These are phyloP conservation scores for Pseudogymnoascus sp. DNA, from an alignment of 2,329 filamentous ascomycete species.

Conservation along the genomic window DNA sequence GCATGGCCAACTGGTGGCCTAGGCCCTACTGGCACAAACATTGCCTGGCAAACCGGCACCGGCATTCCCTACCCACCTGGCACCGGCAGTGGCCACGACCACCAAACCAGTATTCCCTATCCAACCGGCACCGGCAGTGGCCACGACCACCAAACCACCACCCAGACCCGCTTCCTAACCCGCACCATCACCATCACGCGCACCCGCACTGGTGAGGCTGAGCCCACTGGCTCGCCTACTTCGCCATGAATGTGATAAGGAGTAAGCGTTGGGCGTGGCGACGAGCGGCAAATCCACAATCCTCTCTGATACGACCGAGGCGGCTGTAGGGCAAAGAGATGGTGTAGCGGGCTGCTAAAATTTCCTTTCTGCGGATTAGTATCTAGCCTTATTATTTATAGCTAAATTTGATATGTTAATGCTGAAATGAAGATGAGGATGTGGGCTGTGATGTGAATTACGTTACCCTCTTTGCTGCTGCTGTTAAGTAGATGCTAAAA, in stretches of 20 bases:
- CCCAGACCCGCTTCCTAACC: too few relatives aligned
- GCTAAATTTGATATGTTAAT: background rate
- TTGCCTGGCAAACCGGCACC: too few relatives aligned
- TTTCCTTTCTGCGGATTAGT: background rate
- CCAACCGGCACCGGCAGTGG: background rate
- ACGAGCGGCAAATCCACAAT: background rate
- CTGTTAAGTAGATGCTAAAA: too few relatives aligned
- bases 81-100: background rate
- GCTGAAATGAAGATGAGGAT: too few relatives aligned
- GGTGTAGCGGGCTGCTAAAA: background rate
- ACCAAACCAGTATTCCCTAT: too few relatives aligned
- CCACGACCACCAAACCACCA: background rate
- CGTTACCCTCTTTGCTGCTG: too few relatives aligned
- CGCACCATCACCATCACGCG: background rate
- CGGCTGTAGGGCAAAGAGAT: background rate
- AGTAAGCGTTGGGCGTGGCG: background rate
- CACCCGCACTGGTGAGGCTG: background rate
- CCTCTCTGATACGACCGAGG: background rate
- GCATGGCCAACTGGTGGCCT: background rate
- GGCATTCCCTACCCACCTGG: background rate
- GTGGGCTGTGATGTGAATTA: too few relatives aligned
- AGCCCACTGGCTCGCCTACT: background rate
- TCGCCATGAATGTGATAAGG: background rate
- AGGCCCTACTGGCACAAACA: background rate
- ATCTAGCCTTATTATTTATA: background rate